phyloP scores from a whole-genome alignment of 768 basidiomycete genomes.

The Tulasnella sp. region DNA sequence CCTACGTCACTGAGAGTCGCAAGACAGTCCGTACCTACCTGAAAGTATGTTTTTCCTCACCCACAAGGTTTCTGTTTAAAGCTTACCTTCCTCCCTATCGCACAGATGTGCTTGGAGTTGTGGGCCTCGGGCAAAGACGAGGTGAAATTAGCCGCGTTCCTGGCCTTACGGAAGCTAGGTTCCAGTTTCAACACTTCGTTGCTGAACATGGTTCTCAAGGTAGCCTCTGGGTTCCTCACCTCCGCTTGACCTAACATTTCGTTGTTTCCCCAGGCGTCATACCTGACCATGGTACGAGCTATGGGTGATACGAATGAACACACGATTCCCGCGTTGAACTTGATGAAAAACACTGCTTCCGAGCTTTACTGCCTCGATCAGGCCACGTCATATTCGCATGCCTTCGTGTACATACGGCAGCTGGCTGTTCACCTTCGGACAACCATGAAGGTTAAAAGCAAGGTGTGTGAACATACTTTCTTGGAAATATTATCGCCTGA shows the following conservation, averaged over 20 bases:
- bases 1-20: conserved; percentile 72
- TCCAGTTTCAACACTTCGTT: conserved; percentile 66
- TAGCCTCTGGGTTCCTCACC: conserved; percentile 24
- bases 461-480: conserved; percentile 6
- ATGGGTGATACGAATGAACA: conserved; percentile 76
- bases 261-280: conserved; percentile 50
- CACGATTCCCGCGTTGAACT: conserved; percentile 79
- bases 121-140: conserved; percentile 77
- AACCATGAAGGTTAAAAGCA: conserved; percentile 69
- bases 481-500: not conserved
- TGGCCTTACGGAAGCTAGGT: conserved; percentile 71
- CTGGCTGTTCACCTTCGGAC: conserved; percentile 86
- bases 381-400: conserved; percentile 73
- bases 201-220: conserved; percentile 78
- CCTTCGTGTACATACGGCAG: conserved; percentile 90
- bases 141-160: conserved; percentile 72
- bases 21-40: conserved; percentile 78
- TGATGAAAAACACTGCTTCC: conserved; percentile 97
- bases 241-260: not conserved
- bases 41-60: conserved; percentile 41
- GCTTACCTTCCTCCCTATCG: conserved; percentile 2
- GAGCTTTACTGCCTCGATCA: conserved; percentile 78
- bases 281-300: conserved; percentile 71
- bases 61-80: not conserved
- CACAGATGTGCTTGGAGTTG: conserved; percentile 66